Evolutionary conservation across 139 green algal genomes (phyloP), one percentile per base, ranked within the genome.

Genomic region (Chlorella sp.): DNA sequence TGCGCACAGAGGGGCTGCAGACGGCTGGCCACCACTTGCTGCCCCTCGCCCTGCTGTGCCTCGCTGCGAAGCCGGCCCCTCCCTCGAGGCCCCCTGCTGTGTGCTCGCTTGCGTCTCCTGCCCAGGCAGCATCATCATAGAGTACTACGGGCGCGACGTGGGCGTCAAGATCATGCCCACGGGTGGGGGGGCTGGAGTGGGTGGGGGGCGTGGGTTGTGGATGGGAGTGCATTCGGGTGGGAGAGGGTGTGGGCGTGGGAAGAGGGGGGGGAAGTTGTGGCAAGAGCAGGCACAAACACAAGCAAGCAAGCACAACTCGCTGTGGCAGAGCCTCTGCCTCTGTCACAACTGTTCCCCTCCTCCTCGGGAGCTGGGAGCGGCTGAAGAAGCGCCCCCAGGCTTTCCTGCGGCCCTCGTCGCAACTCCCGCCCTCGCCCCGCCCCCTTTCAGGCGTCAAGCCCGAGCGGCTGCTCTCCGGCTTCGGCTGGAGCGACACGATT

Each of bases 111-210:
- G n/a, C n/a, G n/a, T n/a, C n/a, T n/a, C n/a, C n/a, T n/a, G n/a
- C n/a, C n/a, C n/a, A n/a, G n/a, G 95, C 9, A 86, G 86, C 80
- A 98, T 99, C 79, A 91, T 89, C 33, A 80, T 99, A 0, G 93
- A 98, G 48, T 99, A 99, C 87, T 98, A 97, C 69, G 96, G 96
- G 8, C 87, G 96, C 35, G 90, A 90, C 7, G 94, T 99, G 45
- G 91, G 88, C 58, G 85, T 99, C 72, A 98, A 98, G 77, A 98
- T 99, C 84, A 97, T 97, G 92, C 96, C 96, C 5, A 98, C 93
- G 40, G 92, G 92, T 84, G 73, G 7, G 59, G 14, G 63, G 27
- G 64, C 2, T 3, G 63, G 53, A 23, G 53, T 60, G 53, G 53
- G 11, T 60, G 53, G 53, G 53, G n/a, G 23, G 53, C 53, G n/a